Base-by-base conservation (phyloP, 495 filamentous ascomycete species). In the Bryoglossum gracile region DNA sequence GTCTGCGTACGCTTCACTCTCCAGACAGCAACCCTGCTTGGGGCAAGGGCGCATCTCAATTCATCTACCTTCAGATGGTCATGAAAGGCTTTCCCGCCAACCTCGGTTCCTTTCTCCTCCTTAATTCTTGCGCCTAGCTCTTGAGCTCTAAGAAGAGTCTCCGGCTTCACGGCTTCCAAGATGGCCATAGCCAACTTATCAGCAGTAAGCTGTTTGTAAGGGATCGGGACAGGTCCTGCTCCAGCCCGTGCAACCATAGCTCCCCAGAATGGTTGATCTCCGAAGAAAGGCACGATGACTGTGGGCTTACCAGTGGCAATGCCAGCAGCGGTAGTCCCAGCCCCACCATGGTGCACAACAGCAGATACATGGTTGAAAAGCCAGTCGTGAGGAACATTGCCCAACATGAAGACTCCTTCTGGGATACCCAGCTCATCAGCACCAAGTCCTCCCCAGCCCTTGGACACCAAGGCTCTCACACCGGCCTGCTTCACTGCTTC, bases 251-350 rank as follows among this genome's bases (percentile, higher is more conserved):
- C 79, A 17, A 91, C 76, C 73, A 91, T 86, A 1, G 75, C 67
- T 14, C 86, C 87, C 87, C 87, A 91, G 51, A 89, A 91, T 1
- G 83, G 81, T 58, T 91, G 86, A 47, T 91, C 87, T 3, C 87
- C 87, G 56, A 92, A 91, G 66, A 92, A 92, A 0, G 87, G 87
- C 8, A 92, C 78, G 19, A 92, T 73, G 1, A 86, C 73, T 0
- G 87, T 90, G 3, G 87, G 86, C 28, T 76, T 74, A 1, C 82
- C 84, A 0, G 72, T 64, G 2, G 78, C 70, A 38, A 92, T 78
- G 3, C 87, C 86, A 2, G 79, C 80, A 2, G 87, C 87, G 8
- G 83, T 89, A 8, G 87, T 91, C 22, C 87, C 87, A 5, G 87
- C 87, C 24, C 87, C 87, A 26, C 87, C 87, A 51, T 90, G 87